Base-by-base conservation (phyloP, 306 rosid genomes). In the Cucurbita argyrosperma region DNA sequence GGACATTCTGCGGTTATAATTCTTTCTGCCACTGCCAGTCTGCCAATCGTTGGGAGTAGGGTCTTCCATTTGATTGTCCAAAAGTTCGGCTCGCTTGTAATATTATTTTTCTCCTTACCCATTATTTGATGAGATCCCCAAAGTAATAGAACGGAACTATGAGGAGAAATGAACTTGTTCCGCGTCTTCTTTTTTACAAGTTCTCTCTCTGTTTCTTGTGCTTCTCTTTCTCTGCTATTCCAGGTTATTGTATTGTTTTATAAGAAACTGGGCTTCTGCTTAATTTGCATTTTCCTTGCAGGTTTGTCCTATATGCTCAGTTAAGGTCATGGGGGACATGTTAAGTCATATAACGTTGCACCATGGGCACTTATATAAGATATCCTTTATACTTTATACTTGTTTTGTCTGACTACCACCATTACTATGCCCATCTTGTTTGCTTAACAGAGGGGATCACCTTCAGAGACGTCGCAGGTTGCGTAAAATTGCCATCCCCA, bases 281-380 rank as follows among this genome's bases (percentile, higher is more conserved):
- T 14, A 26, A 14, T 76, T 71, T 76, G 65, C 74, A 70, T 74
- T 80, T 70, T 65, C 69, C 42, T 59, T 84, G 89, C 96, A 95
- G 99, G 80, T 82, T 82, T 95, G 99, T 72, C 97, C 99, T 30
- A 78, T 95, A 79, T 95, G 99, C 89, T 89, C 97, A 3, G 90
- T 91, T 76, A 95, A 82, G 87, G 94, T 95, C 82, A 78, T 89
- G 40, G 78, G 89, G 76, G 99, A 95, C 86, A 85, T 95, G 92
- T 80, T 89, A 54, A 88, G 96, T 79, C 99, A 95, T 82, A 89
- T 95, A 79, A 95, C 91, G 1, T 83, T 88, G 84, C 97, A 95
- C 64, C 99, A 95, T 74, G 96, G 96, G 18, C 90, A 95, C 82
- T 86, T 95, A 76, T 89, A 88, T 77, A 91, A 95, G 96, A 89